Base-by-base conservation (phyloP, 352 stramenopile species). In the Pythium oligandrum region DNA sequence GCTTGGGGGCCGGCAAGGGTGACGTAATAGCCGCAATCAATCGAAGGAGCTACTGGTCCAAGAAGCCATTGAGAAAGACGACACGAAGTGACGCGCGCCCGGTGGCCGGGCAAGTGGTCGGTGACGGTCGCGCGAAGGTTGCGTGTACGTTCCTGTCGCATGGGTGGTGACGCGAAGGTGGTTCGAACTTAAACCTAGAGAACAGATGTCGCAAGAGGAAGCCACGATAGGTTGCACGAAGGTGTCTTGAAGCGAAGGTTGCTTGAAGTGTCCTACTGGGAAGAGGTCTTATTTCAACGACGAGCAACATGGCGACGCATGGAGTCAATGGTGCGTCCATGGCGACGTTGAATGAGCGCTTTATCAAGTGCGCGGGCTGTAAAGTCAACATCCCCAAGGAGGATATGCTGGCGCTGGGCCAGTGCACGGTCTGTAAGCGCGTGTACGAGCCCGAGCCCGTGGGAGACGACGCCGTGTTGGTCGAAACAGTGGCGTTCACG, bases 371-470 rank as follows among this genome's bases (percentile, higher is more conserved):
- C 64, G 63, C 37, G 1, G 75, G 74, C 9, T 91, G 81, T 56
- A 63, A 68, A 32, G 78, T 91, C n/a, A 91, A 91, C 59, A 71
- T 91, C 17, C 81, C 81, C 3, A 89, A 89, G 68, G 73, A 89
- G 36, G 78, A 89, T 52, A 78, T 91, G 72, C 55, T 88, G 42
- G 61, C 66, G 49, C 42, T 84, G 49, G 72, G 78, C 33, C 66
- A 75, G 50, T 89, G 78, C 52, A 84, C 78, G 12, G 70, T 89
- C 33, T 89, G 78, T 43, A 60, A 63, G 0, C 69, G 63, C 7
- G 39, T 46, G 49, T 87, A 86, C 49, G 66, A 73, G 62, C 50
- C 65, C 7, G 61, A 60, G 45, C 17, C 17, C 17, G 55, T 50
- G 17, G 60, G 48, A 5, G 57, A 40, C 40, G 65, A 76, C 40